Percentiles rank a stretch among this genome's conserved stretches.
Conservation (phyloP, 2,329 filamentous ascomycete species). For the Nemania abortiva region DNA sequence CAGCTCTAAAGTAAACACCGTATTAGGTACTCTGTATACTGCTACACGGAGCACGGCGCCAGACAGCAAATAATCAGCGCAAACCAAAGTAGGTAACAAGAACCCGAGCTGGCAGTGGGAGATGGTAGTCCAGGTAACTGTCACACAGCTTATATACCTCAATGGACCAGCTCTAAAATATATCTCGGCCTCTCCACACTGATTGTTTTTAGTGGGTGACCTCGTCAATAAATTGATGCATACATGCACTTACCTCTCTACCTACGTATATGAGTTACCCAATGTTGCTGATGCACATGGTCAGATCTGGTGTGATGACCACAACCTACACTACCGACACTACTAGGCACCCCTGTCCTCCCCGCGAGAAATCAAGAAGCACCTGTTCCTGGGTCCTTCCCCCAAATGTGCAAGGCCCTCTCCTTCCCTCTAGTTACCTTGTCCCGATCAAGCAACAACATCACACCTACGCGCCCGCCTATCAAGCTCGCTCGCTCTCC, state of each 20-base stretch:
- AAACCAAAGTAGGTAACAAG: neutral
- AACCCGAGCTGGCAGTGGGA: too few species aligned
- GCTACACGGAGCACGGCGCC: too few species aligned
- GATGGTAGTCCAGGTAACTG: neutral
- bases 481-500: slow-evolving; percentile 29
- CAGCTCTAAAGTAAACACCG: too few species aligned
- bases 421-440: slow-evolving; percentile 1
- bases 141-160: neutral
- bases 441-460: slow-evolving; percentile 26
- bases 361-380: neutral
- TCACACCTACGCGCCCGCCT: slow-evolving; percentile 21
- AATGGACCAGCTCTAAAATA: too few species aligned
- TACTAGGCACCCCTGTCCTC: neutral
- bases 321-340: neutral
- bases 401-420: slow-evolving; percentile 33
- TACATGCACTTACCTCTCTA: neutral
- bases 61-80: too few species aligned
- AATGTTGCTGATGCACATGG: neutral
- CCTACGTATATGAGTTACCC: too few species aligned
- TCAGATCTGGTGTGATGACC: neutral
- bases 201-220: neutral
- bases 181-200: neutral
- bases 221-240: slow-evolving; percentile 9
- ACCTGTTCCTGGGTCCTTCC: slow-evolving; percentile 17
- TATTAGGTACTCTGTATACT: too few species aligned